These are phyloP conservation scores for Mucor irregularis DNA, from an alignment of 371 early-diverging fungal species.

Conservation along the genomic window DNA sequence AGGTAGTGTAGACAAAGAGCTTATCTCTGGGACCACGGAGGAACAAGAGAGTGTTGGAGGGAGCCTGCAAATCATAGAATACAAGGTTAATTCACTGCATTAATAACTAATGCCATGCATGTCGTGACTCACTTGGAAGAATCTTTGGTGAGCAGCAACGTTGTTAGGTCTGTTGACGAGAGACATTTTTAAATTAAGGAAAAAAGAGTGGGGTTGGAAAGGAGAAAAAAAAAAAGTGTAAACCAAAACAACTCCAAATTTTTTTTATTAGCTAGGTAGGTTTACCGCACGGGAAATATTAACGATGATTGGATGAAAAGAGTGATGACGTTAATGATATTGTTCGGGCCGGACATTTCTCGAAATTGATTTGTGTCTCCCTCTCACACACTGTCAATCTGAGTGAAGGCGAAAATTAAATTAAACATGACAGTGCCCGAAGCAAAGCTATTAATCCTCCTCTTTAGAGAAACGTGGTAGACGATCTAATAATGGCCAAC, in stretches of 20 bases:
- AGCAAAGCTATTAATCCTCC: conserved; percentile 24
- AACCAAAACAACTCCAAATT: conserved; percentile 4
- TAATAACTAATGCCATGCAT: background rate
- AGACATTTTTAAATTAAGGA: conserved; percentile 34
- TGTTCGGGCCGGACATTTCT: too few relatives aligned
- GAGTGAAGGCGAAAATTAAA: background rate
- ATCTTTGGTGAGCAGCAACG: conserved; percentile 68
- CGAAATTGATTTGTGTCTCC: too few relatives aligned
- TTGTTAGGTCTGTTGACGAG: conserved; percentile 65
- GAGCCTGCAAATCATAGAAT: conserved; percentile 28
- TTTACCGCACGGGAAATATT: too few relatives aligned
- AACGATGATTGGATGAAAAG: too few relatives aligned
- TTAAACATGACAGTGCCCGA: conserved; percentile 6
- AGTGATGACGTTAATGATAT: too few relatives aligned
- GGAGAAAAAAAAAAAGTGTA: background rate
- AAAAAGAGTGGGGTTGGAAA: conserved; percentile 13
- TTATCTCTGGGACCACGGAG: conserved; percentile 64
- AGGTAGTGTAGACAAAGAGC: conserved; percentile 54
- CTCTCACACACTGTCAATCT: too few relatives aligned
- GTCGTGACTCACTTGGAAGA: conserved; percentile 61
- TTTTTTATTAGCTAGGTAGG: background rate
- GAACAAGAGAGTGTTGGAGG: conserved; percentile 52
- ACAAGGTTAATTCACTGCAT: background rate
- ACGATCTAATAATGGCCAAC: conserved; percentile 29
- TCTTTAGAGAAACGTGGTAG: conserved; percentile 35